Base-by-base conservation (phyloP, 2,329 filamentous ascomycete species). In the Thelonectria blattea region DNA sequence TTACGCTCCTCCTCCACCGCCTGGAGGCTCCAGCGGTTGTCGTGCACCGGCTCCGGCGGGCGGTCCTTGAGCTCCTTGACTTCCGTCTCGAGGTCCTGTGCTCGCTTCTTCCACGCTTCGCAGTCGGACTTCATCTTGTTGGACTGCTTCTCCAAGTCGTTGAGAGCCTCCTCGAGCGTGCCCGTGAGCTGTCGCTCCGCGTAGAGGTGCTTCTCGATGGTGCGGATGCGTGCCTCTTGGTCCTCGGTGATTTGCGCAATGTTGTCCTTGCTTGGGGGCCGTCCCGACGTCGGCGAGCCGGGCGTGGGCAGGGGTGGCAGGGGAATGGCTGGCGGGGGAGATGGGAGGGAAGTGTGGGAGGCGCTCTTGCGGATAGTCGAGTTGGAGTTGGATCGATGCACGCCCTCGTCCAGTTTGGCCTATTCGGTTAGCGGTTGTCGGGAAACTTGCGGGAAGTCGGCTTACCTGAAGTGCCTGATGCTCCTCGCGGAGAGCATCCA, bases 141-240 rank as follows among this genome's bases (percentile, higher is more conserved):
- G 71, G 91, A 93, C 69, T 96, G 93, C 57, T 88, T 87, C 78
- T 99, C 95, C 39, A 99, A 86, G 71, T 99, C 95, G 2, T 92
- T 94, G 30, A 99, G 87, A 7, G 95, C 95, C 78, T 98, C 94
- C 76, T 99, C 95, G 41, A 99, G 85, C 2, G 94, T 98, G 49
- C 92, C 90, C 0, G 94, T 99, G 60, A 99, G 88, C 76, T 98
- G 94, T 75, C 96, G 96, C 82, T 99, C 95, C 3, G 95, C 95
- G 66, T 91, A 90, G 22, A 99, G 85, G 73, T 98, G 93, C 81
- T 97, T 98, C 82, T 99, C 94, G 64, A 99, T 96, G 7, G 92
- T 96, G 61, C 91, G 89, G 73, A 99, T 96, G 65, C 93, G 93
- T 45, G 92, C 91, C 74, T 99, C 95, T 75, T 97, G 93, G 70